Base-by-base conservation (phyloP, 2,329 filamentous ascomycete species). In the Niveomyces coronatus region DNA sequence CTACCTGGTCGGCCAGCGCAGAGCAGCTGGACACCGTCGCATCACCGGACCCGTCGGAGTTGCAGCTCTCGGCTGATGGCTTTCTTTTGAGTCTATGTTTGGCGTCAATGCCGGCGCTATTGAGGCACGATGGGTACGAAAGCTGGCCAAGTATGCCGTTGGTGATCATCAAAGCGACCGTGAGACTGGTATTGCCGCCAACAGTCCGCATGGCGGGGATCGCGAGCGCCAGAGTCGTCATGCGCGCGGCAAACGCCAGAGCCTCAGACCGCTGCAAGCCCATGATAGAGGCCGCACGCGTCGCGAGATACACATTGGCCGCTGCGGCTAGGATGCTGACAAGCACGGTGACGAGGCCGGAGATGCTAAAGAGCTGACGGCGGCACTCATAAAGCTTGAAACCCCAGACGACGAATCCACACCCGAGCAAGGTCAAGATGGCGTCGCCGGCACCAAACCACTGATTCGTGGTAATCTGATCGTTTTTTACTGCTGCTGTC, bases 381-480 rank as follows among this genome's bases (percentile, higher is more conserved):
- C 67, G 65, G 50, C 65, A 70, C 44, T 70, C 67, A 45, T 64
- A 70, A 4, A 73, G 56, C 51, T 72, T 73, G 45, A 73, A 63
- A 0, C 69, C 69, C 69, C 69, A 73, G 4, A 63, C 57, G 3
- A 71, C 57, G 17, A 73, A 68, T 9, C 68, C 69, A 4, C 64
- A 61, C 47, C 71, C 65, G 3, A 73, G 64, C 3, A 72, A 49
- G 0, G 67, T 64, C 2, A 64, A 55, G 0, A 69, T 68, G 4
- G 63, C 50, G 42, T 72, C 68, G 8, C 69, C 69, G 0, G 68
- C 68, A 3, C 66, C 67, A 36, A 64, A 62, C 54, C 57, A 60
- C 2, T 37, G 4, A 41, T 44, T 19, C 53, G 50, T 3, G 35
- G 16, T 0, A 45, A 39, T 10, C 51, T 44, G 26, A 0, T 30